Evolutionary conservation across 805 yeast species (phyloP).

Genomic region (Hanseniaspora taiwanica): DNA sequence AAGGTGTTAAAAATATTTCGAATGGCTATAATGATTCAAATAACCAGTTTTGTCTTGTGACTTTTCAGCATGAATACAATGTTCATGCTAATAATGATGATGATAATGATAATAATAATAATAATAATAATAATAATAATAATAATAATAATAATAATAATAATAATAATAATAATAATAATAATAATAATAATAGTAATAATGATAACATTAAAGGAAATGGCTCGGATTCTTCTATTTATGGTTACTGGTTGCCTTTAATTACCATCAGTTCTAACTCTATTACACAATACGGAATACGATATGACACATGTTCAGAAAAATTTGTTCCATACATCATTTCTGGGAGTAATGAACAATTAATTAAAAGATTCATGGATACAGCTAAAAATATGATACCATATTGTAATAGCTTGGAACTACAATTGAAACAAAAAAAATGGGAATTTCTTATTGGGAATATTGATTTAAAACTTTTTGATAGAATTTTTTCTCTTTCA

Average conservation of each 20-base stretch:
- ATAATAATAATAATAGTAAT: no score
- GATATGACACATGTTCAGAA: slow-evolving; percentile 4
- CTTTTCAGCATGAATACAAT: slow-evolving; percentile 7
- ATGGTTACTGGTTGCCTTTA: slow-evolving; percentile 21
- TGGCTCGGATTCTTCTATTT: slow-evolving; percentile 9
- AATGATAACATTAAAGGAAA: neutral
- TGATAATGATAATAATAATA: neutral
- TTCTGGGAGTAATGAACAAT: slow-evolving; percentile 4
- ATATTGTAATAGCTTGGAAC: slow-evolving; percentile 14
- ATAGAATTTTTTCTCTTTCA: neutral
- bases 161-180: no score
- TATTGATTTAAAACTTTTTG: neutral
- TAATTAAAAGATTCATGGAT: slow-evolving; percentile 14
- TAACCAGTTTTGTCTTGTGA: slow-evolving; percentile 12
- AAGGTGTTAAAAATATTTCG: slow-evolving; percentile 12
- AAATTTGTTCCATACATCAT: slow-evolving; percentile 8
- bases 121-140: no score
- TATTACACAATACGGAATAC: slow-evolving; percentile 3
- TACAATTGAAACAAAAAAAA: slow-evolving; percentile 7
- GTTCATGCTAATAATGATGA: neutral
- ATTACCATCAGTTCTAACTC: slow-evolving; percentile 7
- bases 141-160: no score
- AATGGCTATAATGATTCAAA: neutral
- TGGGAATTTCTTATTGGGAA: slow-evolving; percentile 9
- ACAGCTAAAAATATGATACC: slow-evolving; percentile 10